Conservation (phyloP, 1,284 basidiomycete genomes). For the Cryptococcus floricola region DNA sequence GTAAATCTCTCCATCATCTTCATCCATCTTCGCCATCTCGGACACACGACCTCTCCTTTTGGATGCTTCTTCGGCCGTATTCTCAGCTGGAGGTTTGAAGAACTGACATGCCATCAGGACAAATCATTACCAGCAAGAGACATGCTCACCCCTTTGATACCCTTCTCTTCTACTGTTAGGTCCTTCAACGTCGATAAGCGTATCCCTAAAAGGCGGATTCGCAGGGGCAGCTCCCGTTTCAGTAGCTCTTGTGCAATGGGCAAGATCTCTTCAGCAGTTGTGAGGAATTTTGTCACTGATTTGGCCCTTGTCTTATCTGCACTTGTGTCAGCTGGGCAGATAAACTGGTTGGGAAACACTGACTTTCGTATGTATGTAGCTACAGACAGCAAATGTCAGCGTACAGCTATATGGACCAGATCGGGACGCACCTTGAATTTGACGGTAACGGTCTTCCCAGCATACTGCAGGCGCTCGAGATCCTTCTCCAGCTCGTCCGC, state of each 20-base stretch:
- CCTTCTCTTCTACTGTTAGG: slow-evolving; percentile 49
- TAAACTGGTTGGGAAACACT: slow-evolving; percentile 1
- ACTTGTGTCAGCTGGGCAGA: slow-evolving; percentile 6
- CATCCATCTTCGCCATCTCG: slow-evolving; percentile 8
- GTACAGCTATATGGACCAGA: slow-evolving; percentile 7
- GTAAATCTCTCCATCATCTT: slow-evolving; percentile 6
- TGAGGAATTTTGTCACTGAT: slow-evolving; percentile 68
- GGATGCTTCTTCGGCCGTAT: background rate
- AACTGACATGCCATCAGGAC: slow-evolving; percentile 21
- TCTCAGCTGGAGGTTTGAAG: slow-evolving; percentile 22
- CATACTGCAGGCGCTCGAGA: slow-evolving; percentile 55
- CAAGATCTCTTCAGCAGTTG: slow-evolving; percentile 72
- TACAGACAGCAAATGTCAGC: slow-evolving; percentile 11
- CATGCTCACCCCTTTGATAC: slow-evolving; percentile 36
- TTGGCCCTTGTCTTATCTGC: slow-evolving; percentile 76
- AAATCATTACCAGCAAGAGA: background rate
- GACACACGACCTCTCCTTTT: slow-evolving; percentile 4
- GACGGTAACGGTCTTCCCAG: slow-evolving; percentile 49
- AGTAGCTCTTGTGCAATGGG: slow-evolving; percentile 79
- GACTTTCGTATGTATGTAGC: slow-evolving; percentile 48
- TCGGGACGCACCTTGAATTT: slow-evolving; percentile 44
- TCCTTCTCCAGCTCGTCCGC: slow-evolving; percentile 74
- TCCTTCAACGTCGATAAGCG: slow-evolving; percentile 81
- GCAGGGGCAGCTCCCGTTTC: slow-evolving; percentile 69
- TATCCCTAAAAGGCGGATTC: slow-evolving; percentile 73